Base-by-base conservation (phyloP, 371 early-diverging fungal species). In the Mortierella sp. region DNA sequence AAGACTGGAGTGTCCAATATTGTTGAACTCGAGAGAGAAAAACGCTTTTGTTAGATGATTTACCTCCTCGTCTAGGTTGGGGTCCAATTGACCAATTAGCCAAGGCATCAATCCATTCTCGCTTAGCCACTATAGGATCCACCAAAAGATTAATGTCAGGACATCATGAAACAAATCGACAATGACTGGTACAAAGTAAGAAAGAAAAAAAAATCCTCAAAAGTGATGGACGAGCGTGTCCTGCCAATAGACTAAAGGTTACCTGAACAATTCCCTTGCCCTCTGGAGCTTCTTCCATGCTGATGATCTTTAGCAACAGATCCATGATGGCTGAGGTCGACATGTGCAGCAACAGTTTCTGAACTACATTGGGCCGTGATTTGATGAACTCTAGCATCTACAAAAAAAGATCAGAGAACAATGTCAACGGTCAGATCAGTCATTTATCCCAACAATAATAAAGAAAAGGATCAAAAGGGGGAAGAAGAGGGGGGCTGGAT, bases 241-340 rank as follows among this genome's bases (percentile, higher is more conserved):
- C 46, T 46, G 9, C 46, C 9, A 25, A 25, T 23, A 30, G n/a
- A 11, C 16, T 30, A 53, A 15, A 29, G 52, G 59, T 48, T 74
- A 92, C 92, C 84, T 87, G 84, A 25, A 92, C 87, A 51, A 89
- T 80, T 2, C 94, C 93, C 56, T 82, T 86, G 19, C 91, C 96
- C 65, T 94, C 92, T 11, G 93, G 87, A 16, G 93, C 70, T 70
- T 96, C 97, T 66, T 95, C 95, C 50, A 95, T 75, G 62, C 93
- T 93, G 60, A 96, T 92, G 18, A 97, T 81, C 56, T 94, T 96
- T 43, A 97, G 84, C 47, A 96, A 74, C 21, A 97, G 81, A 76
- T 96, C 97, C 72, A 94, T 92, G 43, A 96, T 90, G 2, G 95
- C 89, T 29, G 94, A 88, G 58, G 88, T 90, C 28, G 89, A 90